phyloP scores from a whole-genome alignment of 495 filamentous ascomycete genomes.

The Tetracladium setigerum region DNA sequence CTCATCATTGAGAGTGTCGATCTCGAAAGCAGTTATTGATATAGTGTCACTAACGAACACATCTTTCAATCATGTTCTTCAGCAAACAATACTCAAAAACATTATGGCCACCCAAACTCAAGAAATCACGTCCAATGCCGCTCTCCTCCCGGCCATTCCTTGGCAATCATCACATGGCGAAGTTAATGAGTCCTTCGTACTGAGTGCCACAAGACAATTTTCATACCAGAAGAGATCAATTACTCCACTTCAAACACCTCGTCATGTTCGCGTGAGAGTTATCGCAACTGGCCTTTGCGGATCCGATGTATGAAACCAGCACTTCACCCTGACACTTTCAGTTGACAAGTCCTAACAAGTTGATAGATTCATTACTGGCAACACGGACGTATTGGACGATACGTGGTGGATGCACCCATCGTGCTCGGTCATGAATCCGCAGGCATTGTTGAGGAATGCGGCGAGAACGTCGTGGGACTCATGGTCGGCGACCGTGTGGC shows the following conservation, averaged over 20 bases:
- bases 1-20: too few species aligned
- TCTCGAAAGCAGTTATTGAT: too few species aligned
- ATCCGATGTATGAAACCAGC: too few species aligned
- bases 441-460: conserved; percentile 72
- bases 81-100: too few species aligned
- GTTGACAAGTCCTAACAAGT: too few species aligned
- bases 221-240: conserved; percentile 66
- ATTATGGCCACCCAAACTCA: too few species aligned
- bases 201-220: conserved; percentile 21
- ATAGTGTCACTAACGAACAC: too few species aligned
- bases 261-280: conserved; percentile 73
- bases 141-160: too few species aligned
- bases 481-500: conserved; percentile 81
- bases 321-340: too few species aligned
- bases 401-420: conserved; percentile 81
- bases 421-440: conserved; percentile 91
- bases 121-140: too few species aligned
- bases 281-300: conserved; percentile 86
- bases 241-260: conserved; percentile 52
- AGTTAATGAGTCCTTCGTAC: conserved; percentile 23
- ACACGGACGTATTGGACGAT: conserved; percentile 83
- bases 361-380: conserved; percentile 93
- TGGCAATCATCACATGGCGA: too few species aligned
- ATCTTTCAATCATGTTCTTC: too few species aligned
- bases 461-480: conserved; percentile 66